phyloP scores from a whole-genome alignment of 345 rosid genomes.

The Erucastrum elatum region DNA sequence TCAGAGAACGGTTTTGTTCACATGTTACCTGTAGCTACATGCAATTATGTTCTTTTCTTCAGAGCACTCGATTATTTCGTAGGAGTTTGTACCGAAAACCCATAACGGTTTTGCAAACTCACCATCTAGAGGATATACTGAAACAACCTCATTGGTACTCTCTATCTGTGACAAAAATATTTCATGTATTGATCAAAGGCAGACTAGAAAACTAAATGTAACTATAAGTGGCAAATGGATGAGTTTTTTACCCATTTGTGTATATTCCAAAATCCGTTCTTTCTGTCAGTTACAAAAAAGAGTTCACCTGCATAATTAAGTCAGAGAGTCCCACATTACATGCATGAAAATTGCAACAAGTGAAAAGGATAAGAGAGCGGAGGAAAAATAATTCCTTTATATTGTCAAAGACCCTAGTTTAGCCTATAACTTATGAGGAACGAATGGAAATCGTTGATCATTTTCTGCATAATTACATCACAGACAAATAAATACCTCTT shows the following conservation, averaged over 20 bases:
- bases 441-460: not conserved
- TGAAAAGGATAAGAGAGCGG: slow-evolving; percentile 1
- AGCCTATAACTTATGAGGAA: not conserved
- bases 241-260: slow-evolving; percentile 75
- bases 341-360: not conserved
- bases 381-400: not conserved
- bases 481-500: slow-evolving; percentile 49
- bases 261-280: slow-evolving; percentile 90
- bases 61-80: slow-evolving; percentile 59
- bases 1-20: slow-evolving; percentile 11
- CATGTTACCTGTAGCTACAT: slow-evolving; percentile 75
- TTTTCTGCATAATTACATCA: not conserved
- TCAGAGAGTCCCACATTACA: slow-evolving; percentile 18
- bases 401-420: not conserved
- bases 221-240: not conserved
- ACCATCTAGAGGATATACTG: slow-evolving; percentile 64
- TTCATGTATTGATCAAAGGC: not conserved
- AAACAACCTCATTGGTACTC: slow-evolving; percentile 17
- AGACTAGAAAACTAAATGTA: slow-evolving; percentile 3
- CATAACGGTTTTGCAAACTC: slow-evolving; percentile 88
- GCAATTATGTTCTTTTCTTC: slow-evolving; percentile 66
- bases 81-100: slow-evolving; percentile 82
- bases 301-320: slow-evolving; percentile 72
- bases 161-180: slow-evolving; percentile 54
- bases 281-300: slow-evolving; percentile 73